phyloP scores from a whole-genome alignment of 148 eudicot genomes.

The Spergularia bocconei region DNA sequence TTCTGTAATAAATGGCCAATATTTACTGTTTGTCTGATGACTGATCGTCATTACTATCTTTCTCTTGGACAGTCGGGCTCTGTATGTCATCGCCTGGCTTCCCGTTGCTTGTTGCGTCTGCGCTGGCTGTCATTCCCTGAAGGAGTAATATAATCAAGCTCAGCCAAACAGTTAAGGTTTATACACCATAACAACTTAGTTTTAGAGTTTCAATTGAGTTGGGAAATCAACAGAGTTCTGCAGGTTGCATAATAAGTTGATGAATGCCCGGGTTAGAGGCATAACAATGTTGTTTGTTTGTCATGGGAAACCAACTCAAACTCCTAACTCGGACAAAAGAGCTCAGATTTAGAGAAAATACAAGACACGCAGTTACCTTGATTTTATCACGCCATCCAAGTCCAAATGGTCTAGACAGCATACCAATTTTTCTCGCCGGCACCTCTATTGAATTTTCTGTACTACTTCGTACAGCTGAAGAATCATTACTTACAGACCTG shows the following conservation, averaged over 20 bases:
- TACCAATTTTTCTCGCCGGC: conserved; percentile 66
- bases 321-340: background rate
- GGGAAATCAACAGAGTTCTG: background rate
- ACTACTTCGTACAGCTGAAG: conserved; percentile 42
- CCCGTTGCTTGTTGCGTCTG: conserved; percentile 41
- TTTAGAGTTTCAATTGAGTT: background rate
- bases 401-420: conserved; percentile 90
- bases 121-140: conserved; percentile 42
- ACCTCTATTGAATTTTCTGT: conserved; percentile 58
- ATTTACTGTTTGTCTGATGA: conserved; percentile 31
- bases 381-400: conserved; percentile 89
- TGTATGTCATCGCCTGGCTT: conserved; percentile 31
- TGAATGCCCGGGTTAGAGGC: background rate
- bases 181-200: background rate
- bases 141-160: background rate
- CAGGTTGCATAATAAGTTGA: background rate
- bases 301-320: conserved; percentile 6
- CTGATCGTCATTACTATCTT: conserved; percentile 37
- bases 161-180: background rate
- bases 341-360: conserved; percentile 4
- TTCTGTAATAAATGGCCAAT: conserved; percentile 14
- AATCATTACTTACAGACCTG: conserved; percentile 59
- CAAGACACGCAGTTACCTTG: conserved; percentile 49
- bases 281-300: background rate
- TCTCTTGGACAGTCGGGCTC: conserved; percentile 28